Base-by-base conservation (phyloP, 2,329 filamentous ascomycete species). In the Ophiocordyceps camponoti-floridani region DNA sequence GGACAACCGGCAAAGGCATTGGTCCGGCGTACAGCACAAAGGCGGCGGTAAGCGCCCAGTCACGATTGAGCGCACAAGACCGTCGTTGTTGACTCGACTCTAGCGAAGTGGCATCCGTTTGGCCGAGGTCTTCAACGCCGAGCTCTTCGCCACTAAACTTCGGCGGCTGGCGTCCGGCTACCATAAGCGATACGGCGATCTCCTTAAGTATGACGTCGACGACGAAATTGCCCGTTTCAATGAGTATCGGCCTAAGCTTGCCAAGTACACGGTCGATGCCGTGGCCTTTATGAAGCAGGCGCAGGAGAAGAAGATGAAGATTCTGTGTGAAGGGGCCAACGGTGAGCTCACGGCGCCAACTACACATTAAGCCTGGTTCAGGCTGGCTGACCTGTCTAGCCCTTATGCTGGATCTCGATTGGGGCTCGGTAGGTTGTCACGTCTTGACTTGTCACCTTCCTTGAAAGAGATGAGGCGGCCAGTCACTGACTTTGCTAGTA, bases 111-210 rank as follows among this genome's bases (percentile, higher is more conserved):
- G 82, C 42, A 69, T 88, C 47, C 69, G 75, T 45, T 61, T 87
- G 42, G 67, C 71, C 48, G 80, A 86, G 46, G 67, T 86, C 49
- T 84, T 85, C 57, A 66, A 82, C 56, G 69, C 75, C 56, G 65
- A 72, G 38, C 57, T 69, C 8, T 85, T 87, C 52, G 81, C 84
- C 62, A 56, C 61, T 38, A 82, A 82, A 59, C 62, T 87, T 40
- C 69, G 78, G 38, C 62, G 66, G 23, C 62, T 87, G 42, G 79
- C 72, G 9, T 52, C 61, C 6, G 76, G 71, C 71, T 52, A 65
- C 84, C 44, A 67, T 68, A 78, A 80, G 63, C 68, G 79, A 44
- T 86, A 77, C 53, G 81, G 82, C 8, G 73, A 81, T 51, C 61
- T 83, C 26, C 61, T 82, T 45, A 57, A 75, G 50, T 75, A 76